Evolutionary conservation across 2,329 filamentous ascomycete species (phyloP), one percentile per base, ranked within the genome.

Genomic region (Alternaria sp.): DNA sequence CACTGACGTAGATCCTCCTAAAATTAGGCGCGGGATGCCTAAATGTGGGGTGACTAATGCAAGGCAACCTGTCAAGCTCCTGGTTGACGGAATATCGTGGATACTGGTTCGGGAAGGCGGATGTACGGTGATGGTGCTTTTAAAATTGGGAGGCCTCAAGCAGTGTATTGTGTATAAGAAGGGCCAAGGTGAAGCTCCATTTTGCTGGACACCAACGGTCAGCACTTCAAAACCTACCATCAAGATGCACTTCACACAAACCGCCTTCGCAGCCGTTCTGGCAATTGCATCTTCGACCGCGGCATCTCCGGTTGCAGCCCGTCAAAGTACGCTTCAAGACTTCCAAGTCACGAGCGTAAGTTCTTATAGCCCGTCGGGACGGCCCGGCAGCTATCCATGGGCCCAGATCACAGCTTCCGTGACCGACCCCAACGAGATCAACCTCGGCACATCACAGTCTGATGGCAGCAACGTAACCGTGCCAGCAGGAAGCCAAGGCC

Each of bases 381-480:
- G 67, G 20, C 67, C 67, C 18, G 70, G 63, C 36, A 53, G 49
- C 45, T 66, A 69, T 20, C 60, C 66, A 18, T 74, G 71, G 70
- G 50, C 54, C 3, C 57, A 48, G 10, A 65, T 76, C 52, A 63
- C 52, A 18, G 69, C 70, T 34, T 67, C 64, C 51, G 57, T 75
- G n/a, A 73, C 66, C 8, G 72, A 76, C 27, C 70, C 73, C 4
- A 75, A 76, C 52, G 59, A 59, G 9, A 60, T 67, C 62, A 64
- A 59, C 51, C 57, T 73, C 18, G 63, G 62, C 14, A 50, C 51
- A 14, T 22, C 64, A 20, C 2, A 22, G 2, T 56, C 45, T 18
- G 53, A 64, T 46, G 48, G 48, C 30, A 52, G n/a, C 7, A 18
- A 46, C 3, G 65, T 70, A 7, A 65, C 56, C 14, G 52, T 69